Percentiles rank a stretch among this genome's conserved stretches.
Evolutionary conservation across 1,284 basidiomycete genomes (phyloP).

Genomic region (Melanopsichium pennsylvanicum): DNA sequence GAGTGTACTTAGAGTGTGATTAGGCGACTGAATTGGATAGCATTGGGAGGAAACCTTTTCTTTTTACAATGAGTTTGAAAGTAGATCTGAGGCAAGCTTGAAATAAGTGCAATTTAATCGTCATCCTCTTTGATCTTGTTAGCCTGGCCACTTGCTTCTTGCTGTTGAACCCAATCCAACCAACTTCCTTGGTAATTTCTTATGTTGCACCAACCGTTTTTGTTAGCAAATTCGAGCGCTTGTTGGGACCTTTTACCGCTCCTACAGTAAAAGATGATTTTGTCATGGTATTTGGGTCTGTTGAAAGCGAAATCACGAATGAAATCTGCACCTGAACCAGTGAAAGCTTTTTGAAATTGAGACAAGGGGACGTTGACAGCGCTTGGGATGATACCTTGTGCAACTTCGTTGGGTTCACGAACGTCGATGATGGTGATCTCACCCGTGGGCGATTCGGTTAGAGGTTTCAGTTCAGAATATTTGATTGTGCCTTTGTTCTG

Average conservation of each 20-base stretch:
- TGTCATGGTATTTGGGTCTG: slow-evolving; percentile 79
- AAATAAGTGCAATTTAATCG: no score
- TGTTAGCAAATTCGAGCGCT: slow-evolving; percentile 82
- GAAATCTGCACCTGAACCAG: slow-evolving; percentile 67
- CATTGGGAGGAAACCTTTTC: no score
- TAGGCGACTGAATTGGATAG: no score
- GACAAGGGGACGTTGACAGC: slow-evolving; percentile 92
- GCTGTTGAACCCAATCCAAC: slow-evolving; percentile 84
- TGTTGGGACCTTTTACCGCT: slow-evolving; percentile 84
- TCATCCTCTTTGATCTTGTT: slow-evolving; percentile 64
- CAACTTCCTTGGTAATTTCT: slow-evolving; percentile 90
- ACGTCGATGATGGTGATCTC: slow-evolving; percentile 73
- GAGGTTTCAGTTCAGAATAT: slow-evolving; percentile 85
- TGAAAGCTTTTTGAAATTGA: slow-evolving; percentile 76
- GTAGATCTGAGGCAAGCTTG: neutral
- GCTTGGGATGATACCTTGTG: slow-evolving; percentile 93
- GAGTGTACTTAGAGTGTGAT: no score
- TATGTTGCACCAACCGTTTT: slow-evolving; percentile 82
- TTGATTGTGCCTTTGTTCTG: slow-evolving; percentile 68
- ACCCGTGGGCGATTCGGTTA: slow-evolving; percentile 79
- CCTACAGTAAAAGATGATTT: slow-evolving; percentile 92
- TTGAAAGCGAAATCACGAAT: slow-evolving; percentile 76
- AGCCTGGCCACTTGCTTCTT: slow-evolving; percentile 52
- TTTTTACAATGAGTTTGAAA: no score
- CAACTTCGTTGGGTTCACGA: slow-evolving; percentile 89